Conservation (phyloP, 2,329 filamentous ascomycete species). For the Arthrobotrys sinensis region DNA sequence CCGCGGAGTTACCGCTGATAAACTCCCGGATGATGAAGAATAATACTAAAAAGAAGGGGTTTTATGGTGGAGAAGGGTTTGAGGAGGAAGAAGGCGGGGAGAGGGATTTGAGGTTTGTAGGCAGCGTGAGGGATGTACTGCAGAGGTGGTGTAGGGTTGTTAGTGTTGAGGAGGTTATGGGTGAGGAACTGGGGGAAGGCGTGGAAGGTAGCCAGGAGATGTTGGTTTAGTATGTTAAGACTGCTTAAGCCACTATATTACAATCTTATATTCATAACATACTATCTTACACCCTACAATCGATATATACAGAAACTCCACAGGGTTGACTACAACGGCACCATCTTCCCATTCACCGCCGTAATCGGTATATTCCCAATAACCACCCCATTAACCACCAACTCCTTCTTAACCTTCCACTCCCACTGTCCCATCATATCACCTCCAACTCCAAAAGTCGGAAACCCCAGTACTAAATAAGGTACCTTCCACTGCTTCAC, state of each 20-base stretch:
- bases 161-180: slow-evolving; percentile 7
- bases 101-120: slow-evolving; percentile 49
- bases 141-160: slow-evolving; percentile 42
- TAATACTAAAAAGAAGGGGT: slow-evolving; percentile 50
- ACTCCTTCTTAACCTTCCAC: slow-evolving; percentile 54
- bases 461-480: slow-evolving; percentile 29
- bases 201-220: slow-evolving; percentile 37
- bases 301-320: slow-evolving; percentile 6
- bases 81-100: slow-evolving; percentile 36
- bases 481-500: slow-evolving; percentile 46
- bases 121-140: slow-evolving; percentile 42
- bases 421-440: slow-evolving; percentile 45
- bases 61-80: slow-evolving; percentile 50
- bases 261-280: background rate
- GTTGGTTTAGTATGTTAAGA: slow-evolving; percentile 17
- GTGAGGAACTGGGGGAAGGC: background rate
- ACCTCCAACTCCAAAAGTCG: slow-evolving; percentile 42
- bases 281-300: slow-evolving; percentile 23
- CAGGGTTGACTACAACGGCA: slow-evolving; percentile 15
- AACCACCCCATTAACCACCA: slow-evolving; percentile 32
- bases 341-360: slow-evolving; percentile 12
- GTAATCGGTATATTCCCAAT: slow-evolving; percentile 35
- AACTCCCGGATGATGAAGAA: slow-evolving; percentile 58
- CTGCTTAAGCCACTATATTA: background rate
- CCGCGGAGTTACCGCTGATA: slow-evolving; percentile 44